A percentile compares a stretch with the other conserved stretches of the same genome.
Conservation (phyloP, 192 early-diverging fungal species). For the Thamnidium elegans region DNA sequence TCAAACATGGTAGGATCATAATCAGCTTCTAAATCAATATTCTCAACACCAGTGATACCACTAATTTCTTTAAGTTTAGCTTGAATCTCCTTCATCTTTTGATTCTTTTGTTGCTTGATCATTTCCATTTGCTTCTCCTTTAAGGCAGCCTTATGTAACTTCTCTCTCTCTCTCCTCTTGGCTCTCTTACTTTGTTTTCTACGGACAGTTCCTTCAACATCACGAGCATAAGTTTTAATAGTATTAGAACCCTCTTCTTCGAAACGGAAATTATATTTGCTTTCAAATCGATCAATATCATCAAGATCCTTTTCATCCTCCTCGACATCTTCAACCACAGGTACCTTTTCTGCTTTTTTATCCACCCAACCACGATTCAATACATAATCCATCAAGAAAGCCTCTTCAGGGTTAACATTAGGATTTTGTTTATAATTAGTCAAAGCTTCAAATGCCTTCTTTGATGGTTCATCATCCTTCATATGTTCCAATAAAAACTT, state of each 20-base stretch:
- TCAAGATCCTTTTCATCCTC: conserved; percentile 78
- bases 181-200: conserved; percentile 81
- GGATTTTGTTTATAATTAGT: conserved; percentile 49
- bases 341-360: conserved; percentile 57
- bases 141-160: conserved; percentile 71
- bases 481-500: conserved; percentile 85
- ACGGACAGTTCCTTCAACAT: conserved; percentile 78
- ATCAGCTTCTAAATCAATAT: conserved; percentile 85
- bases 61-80: conserved; percentile 82
- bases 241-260: conserved; percentile 76
- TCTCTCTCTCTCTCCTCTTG: conserved; percentile 63
- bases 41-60: conserved; percentile 80
- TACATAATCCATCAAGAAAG: conserved; percentile 88
- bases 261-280: conserved; percentile 89
- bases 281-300: conserved; percentile 83
- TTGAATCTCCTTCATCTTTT: conserved; percentile 85
- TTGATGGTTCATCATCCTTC: conserved; percentile 48
- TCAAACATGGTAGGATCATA: conserved; percentile 90
- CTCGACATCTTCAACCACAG: conserved; percentile 70
- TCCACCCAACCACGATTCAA: conserved; percentile 95
- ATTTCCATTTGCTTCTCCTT: conserved; percentile 76
- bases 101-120: conserved; percentile 87
- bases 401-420: conserved; percentile 49
- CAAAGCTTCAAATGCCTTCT: conserved; percentile 60
- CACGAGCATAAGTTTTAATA: conserved; percentile 78